Evolutionary conservation across 73 alveolate genomes (phyloP).

Genomic region (Paramecium primaurelia): DNA sequence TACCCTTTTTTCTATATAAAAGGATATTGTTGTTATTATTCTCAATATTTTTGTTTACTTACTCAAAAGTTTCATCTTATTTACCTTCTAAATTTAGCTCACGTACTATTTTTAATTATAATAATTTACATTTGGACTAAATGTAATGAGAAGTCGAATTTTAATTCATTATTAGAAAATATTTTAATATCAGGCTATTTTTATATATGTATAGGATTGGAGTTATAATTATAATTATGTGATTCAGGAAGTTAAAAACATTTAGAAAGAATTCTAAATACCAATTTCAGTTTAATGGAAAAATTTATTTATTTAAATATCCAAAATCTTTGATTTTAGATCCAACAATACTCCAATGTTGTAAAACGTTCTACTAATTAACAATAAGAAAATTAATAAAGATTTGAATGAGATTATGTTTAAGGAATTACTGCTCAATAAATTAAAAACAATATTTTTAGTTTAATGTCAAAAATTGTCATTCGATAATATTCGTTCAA

Average conservation of each 20-base stretch:
- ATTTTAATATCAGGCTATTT: neutral
- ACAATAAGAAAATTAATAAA: no score
- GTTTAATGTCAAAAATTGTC: conserved; percentile 65
- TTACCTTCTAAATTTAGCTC: neutral
- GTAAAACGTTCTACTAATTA: neutral
- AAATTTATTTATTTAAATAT: no score
- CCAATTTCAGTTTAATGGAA: no score
- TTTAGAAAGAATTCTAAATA: neutral
- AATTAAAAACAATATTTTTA: no score
- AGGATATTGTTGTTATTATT: neutral
- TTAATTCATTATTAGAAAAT: neutral
- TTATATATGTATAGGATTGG: neutral
- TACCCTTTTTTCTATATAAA: neutral
- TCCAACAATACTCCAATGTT: neutral
- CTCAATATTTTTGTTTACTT: neutral
- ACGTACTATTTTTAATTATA: neutral
- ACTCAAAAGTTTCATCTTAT: neutral
- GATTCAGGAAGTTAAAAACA: neutral
- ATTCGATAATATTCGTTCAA: neutral
- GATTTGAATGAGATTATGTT: neutral
- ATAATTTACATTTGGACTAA: neutral
- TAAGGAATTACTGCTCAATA: neutral
- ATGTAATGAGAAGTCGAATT: neutral
- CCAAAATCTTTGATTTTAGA: neutral
- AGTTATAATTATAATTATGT: neutral